Evolutionary conservation across 2,329 filamentous ascomycete species (phyloP), one percentile per base, ranked within the genome.

Genomic region (Akanthomyces dipterigenus): DNA sequence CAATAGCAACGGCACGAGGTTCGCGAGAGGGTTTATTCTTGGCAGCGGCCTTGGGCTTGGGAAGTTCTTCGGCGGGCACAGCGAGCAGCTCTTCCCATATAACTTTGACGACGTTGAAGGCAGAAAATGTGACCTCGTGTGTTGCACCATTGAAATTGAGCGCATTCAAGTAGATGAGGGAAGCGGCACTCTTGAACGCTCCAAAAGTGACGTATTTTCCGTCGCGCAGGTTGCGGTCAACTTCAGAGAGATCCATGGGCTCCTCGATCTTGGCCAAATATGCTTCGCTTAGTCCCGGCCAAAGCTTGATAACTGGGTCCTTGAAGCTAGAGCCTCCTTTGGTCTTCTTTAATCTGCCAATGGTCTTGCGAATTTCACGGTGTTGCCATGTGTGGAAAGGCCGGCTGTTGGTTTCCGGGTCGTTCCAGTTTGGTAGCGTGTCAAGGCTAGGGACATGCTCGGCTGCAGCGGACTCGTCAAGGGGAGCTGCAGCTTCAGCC

Each of bases 261-360:
- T 88, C 82, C 42, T 86, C 83, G 66, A 98, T 77, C 64, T 78
- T 86, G 40, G 88, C 79, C 1, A 83, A 78, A 65, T 89, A 90
- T 64, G 91, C 89, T 2, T 85, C 86, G 60, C 90, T 91, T 45
- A 98, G 85, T 31, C 78, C 80, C 45, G 96, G 82, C 74, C 89
- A 90, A 26, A 93, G 77, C 43, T 82, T 84, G 71, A 90, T 83
- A 8, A 98, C 95, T 0, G 95, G 88, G 46, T 87, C 82, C 65
- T 85, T 82, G 77, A 96, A 98, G 60, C 88, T 83, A 7, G 77
- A 76, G 2, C 93, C 90, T 63, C 88, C 85, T 71, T 93, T 91
- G 51, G 91, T 93, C 75, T 96, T 95, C 77, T 96, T 96, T 61
- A 93, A 81, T 57, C 88, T 87, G 36, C 86, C 88, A 56, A 93